Evolutionary conservation across 2,329 filamentous ascomycete species (phyloP), one percentile per base, ranked within the genome.

Genomic region (Aureobasidium mangrovei): DNA sequence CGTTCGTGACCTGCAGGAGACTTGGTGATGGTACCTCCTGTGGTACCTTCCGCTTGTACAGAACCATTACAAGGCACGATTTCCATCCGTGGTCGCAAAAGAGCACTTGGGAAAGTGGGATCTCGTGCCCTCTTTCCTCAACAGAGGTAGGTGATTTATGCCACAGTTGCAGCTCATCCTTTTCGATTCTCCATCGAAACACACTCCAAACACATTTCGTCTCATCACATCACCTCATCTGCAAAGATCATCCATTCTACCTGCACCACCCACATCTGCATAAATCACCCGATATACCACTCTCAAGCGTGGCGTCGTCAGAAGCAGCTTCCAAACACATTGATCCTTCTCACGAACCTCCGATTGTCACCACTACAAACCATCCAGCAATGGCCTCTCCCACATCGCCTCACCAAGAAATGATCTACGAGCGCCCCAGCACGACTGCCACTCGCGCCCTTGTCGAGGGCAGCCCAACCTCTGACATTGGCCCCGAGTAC

Each of bases 381-480:
- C 47, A 46, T 26, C 26, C 52, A 40, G 12, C 43, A 36, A 53
- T 57, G 39, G 10, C 48, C 10, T 40, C 35, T 40, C 39, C 45
- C 46, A 52, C 56, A 24, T 42, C 57, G 32, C 24, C 54, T 42
- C 26, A 54, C 35, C 47, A 54, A 38, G 55, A 43, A 26, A 46
- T 54, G 32, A 54, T 36, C 57, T 61, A 56, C 56, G 54, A 60
- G 36, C 57, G 59, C 44, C 39, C 59, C 48, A 44, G 29, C 45
- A 48, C 60, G n/a, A 53, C 56, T 10, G 55, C 59, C 27, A 63
- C 61, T 39, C 57, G 61, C 36, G 52, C 59, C 33, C 53, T 61
- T 36, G 39, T 60, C 54, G 45, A 54, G 53, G 32, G 35, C 54
- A 40, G 52, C 7, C 28, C 38, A 27, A 52, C 55, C 27, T 53